phyloP scores from a whole-genome alignment of 331 rosid species.

The Arachis monticola region DNA sequence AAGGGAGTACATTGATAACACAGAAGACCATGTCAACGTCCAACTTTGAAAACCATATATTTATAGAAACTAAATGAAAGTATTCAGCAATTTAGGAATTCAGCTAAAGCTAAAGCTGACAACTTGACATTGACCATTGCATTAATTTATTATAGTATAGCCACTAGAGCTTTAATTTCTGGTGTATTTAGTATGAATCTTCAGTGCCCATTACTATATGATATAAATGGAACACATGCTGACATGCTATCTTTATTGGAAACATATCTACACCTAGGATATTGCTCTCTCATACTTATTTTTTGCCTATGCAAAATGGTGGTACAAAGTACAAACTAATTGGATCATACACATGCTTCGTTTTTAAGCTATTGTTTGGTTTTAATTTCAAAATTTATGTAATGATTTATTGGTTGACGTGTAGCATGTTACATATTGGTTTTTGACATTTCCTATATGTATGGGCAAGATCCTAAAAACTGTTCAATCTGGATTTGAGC shows the following conservation, averaged over 20 bases:
- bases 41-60: too few species aligned
- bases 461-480: neutral
- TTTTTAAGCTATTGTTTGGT: neutral
- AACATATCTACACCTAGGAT: constrained; percentile 46
- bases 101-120: too few species aligned
- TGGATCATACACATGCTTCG: constrained; percentile 56
- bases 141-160: too few species aligned
- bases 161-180: too few species aligned
- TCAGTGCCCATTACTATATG: constrained; percentile 54
- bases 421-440: neutral
- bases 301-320: constrained; percentile 65
- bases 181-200: too few species aligned
- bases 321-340: constrained; percentile 56
- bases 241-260: constrained; percentile 41
- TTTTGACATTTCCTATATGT: constrained; percentile 13
- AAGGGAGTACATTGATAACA: too few species aligned
- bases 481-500: neutral
- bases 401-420: constrained; percentile 1
- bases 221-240: constrained; percentile 48
- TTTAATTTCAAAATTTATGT: constrained; percentile 6
- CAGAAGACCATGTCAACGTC: too few species aligned
- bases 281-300: constrained; percentile 39
- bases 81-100: too few species aligned
- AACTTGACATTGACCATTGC: too few species aligned
- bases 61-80: too few species aligned